Conservation (phyloP, 2,329 filamentous ascomycete species). For the Ascochyta rabiei region DNA sequence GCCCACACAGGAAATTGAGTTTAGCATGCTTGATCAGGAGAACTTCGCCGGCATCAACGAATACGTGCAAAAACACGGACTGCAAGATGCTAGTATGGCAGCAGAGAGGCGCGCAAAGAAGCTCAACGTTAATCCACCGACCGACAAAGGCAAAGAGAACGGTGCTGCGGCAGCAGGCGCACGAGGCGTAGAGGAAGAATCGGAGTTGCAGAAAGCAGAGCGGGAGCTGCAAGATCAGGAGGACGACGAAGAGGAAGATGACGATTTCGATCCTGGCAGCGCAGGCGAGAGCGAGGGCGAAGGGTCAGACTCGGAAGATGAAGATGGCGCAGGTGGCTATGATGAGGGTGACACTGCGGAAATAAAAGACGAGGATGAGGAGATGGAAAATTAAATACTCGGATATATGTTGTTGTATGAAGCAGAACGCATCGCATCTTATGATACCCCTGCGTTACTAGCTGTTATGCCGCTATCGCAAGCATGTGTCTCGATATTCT, state of each 20-base stretch:
- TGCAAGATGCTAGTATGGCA: conserved; percentile 69
- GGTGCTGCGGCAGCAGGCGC: conserved; percentile 18
- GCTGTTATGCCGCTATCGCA: not conserved
- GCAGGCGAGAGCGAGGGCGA: conserved; percentile 51
- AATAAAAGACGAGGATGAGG: conserved; percentile 32
- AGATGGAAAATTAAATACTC: conserved; percentile 35
- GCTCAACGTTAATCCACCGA: conserved; percentile 58
- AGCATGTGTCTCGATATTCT: not conserved
- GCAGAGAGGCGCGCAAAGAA: conserved; percentile 65
- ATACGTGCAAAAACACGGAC: conserved; percentile 65
- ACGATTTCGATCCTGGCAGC: conserved; percentile 51
- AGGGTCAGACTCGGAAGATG: conserved; percentile 45
- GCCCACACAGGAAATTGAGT: conserved; percentile 63
- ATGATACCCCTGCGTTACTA: conserved; percentile 2
- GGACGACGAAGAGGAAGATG: conserved; percentile 50
- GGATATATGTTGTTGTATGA: not conserved
- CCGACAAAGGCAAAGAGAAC: conserved; percentile 36
- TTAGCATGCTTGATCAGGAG: conserved; percentile 69
- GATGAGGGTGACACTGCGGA: conserved; percentile 36
- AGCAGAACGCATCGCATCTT: not conserved
- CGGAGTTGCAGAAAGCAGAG: conserved; percentile 49
- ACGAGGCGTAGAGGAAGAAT: conserved; percentile 41
- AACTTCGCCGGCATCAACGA: conserved; percentile 67
- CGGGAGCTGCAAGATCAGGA: conserved; percentile 46
- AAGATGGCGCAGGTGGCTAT: conserved; percentile 40